Base-by-base conservation (phyloP, 2,329 filamentous ascomycete genomes). In the Tolypocladium capitatum region DNA sequence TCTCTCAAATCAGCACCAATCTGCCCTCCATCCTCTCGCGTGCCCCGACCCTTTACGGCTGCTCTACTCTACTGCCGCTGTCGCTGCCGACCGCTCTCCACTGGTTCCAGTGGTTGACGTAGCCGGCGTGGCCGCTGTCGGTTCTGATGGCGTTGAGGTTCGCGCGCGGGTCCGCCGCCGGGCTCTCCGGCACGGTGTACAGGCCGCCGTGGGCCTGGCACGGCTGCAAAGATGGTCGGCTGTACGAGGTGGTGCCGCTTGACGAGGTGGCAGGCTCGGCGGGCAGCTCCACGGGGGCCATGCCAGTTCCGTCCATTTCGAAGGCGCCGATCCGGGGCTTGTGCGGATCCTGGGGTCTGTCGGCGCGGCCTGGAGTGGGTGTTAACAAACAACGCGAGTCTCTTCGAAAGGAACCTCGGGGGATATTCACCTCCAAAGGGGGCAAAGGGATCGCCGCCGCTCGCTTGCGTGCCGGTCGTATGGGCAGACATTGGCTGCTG, bases 391-490 rank as follows among this genome's bases (percentile, higher is more conserved):
- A 14, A n/a, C 18, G n/a, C 7, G 14, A 14, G 41, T 7, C 20
- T 7, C 10, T 14, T 31, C 6, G 20, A 40, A 20, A n/a, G n/a
- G 30, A 18, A n/a, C 14, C 21, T 8, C 24, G 36, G 8, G 31
- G 11, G 13, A 11, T 20, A 51, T 61, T 56, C 55, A 72, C 71
- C 70, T 62, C 69, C 68, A 59, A 71, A 72, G 11, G 67, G 63
- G 2, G 66, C 68, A 55, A 72, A 71, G 2, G 68, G 63, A 46
- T 70, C 68, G 40, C 51, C 48, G 36, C 53, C 48, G 48, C 50
- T 55, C 33, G 49, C 54, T 34, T 56, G 56, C 16, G 50, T 59
- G 8, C 55, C 53, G 1, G 56, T 58, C 10, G 57, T 58, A 32
- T 62, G 58, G 21, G 57, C 49, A 32, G 58, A 58, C 44, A 58